Evolutionary conservation across 805 yeast species (phyloP).

Genomic region (Hanseniaspora jakobsenii): DNA sequence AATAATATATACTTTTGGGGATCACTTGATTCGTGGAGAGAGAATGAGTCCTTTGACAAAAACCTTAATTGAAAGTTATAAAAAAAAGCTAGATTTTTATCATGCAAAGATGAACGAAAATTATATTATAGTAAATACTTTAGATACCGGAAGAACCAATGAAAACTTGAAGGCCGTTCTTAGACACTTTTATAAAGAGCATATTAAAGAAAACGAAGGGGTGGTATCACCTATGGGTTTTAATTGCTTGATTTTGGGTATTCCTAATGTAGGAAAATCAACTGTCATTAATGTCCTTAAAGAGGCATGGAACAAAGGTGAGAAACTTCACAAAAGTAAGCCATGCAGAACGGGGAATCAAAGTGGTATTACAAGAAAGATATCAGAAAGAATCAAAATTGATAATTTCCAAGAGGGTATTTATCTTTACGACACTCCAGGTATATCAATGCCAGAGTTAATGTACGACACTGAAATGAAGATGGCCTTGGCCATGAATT

Average conservation of each 20-base stretch:
- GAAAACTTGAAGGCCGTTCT: slow-evolving; percentile 39
- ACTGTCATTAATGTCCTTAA: slow-evolving; percentile 70
- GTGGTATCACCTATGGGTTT: slow-evolving; percentile 65
- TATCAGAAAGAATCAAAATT: slow-evolving; percentile 64
- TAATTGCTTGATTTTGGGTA: slow-evolving; percentile 67
- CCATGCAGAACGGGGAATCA: slow-evolving; percentile 77
- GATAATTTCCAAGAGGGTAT: slow-evolving; percentile 46
- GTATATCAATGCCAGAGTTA: slow-evolving; percentile 59
- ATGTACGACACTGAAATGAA: slow-evolving; percentile 10
- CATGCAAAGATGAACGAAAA: slow-evolving; percentile 24
- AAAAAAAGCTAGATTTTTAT: slow-evolving; percentile 18
- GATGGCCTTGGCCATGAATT: slow-evolving; percentile 13
- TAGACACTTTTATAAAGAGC: slow-evolving; percentile 28
- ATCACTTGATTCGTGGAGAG: not conserved
- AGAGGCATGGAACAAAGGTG: slow-evolving; percentile 23
- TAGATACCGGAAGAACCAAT: slow-evolving; percentile 37
- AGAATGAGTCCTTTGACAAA: slow-evolving; percentile 1
- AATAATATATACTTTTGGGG: slow-evolving; percentile 13
- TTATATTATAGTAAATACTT: slow-evolving; percentile 48
- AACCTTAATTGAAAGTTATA: slow-evolving; percentile 1
- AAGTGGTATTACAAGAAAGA: slow-evolving; percentile 79
- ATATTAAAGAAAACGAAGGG: slow-evolving; percentile 37
- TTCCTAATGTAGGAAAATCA: slow-evolving; percentile 98
- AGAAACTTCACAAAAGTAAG: slow-evolving; percentile 28
- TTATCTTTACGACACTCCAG: slow-evolving; percentile 80